Evolutionary conservation across 148 eudicot genomes (phyloP).

Genomic region (Heliosperma pusillum): DNA sequence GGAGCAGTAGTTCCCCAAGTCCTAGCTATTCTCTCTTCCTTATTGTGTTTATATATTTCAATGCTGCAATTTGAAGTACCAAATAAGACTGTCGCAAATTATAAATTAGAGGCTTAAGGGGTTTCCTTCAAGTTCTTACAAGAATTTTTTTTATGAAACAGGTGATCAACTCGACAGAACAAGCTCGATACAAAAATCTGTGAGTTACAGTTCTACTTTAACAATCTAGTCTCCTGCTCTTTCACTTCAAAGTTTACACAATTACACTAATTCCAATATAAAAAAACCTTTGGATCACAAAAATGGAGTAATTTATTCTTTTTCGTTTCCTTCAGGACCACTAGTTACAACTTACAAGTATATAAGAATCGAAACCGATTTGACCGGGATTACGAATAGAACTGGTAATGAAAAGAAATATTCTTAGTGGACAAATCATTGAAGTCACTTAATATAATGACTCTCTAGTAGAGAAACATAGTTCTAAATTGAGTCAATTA

Average conservation of each 20-base stretch:
- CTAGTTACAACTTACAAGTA: background rate
- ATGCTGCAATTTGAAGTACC: slow-evolving; percentile 35
- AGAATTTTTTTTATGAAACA: no score
- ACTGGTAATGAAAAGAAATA: slow-evolving; percentile 3
- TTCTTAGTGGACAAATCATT: background rate
- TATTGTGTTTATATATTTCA: slow-evolving; percentile 74
- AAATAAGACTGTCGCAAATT: no score
- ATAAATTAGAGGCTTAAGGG: no score
- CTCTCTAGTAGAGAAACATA: slow-evolving; percentile 3
- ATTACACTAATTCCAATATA: background rate
- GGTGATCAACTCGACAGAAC: background rate
- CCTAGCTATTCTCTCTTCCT: slow-evolving; percentile 85
- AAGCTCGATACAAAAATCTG: background rate
- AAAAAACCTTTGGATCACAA: background rate
- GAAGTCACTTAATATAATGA: background rate
- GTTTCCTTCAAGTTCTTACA: no score
- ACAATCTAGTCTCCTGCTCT: background rate
- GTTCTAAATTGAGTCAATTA: background rate
- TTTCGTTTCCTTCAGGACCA: background rate
- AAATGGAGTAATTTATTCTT: background rate
- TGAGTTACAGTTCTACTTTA: background rate
- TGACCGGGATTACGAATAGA: background rate
- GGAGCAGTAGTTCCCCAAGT: slow-evolving; percentile 84
- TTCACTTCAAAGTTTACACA: background rate
- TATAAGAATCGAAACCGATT: background rate